phyloP scores from a whole-genome alignment of 345 rosid species.

The Populus davidiana region DNA sequence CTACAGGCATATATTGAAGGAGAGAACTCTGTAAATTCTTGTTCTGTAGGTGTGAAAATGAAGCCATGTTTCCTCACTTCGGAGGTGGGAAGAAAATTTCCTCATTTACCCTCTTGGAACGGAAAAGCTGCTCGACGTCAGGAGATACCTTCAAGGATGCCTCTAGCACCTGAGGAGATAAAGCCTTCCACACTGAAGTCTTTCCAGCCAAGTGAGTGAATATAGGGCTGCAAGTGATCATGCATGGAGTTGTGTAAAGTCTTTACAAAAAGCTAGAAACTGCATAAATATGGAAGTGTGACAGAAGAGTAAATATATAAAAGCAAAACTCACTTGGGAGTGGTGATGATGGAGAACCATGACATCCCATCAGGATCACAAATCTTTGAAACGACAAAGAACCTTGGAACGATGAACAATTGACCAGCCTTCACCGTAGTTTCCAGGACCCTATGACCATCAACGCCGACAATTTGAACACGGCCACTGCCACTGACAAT shows the following conservation, averaged over 20 bases:
- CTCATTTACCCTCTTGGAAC: slow-evolving; percentile 59
- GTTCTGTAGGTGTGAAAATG: too few species aligned
- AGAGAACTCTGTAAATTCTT: too few species aligned
- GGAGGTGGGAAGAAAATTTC: slow-evolving; percentile 89
- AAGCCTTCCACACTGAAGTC: slow-evolving; percentile 72
- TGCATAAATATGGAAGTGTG: too few species aligned
- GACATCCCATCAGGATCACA: slow-evolving; percentile 75
- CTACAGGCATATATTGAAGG: too few species aligned
- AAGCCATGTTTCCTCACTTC: slow-evolving; percentile 17
- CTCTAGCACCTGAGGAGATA: slow-evolving; percentile 72
- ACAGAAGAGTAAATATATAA: too few species aligned
- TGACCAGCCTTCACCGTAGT: slow-evolving; percentile 63
- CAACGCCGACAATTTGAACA: slow-evolving; percentile 71
- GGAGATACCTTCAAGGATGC: slow-evolving; percentile 65
- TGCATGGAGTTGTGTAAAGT: too few species aligned
- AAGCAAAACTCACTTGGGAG: slow-evolving; percentile 63
- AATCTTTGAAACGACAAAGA: slow-evolving; percentile 80
- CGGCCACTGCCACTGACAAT: slow-evolving; percentile 74
- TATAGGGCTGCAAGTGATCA: slow-evolving; percentile 52
- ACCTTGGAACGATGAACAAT: slow-evolving; percentile 82
- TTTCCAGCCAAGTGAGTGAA: slow-evolving; percentile 92
- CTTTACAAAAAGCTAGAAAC: too few species aligned
- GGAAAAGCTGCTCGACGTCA: slow-evolving; percentile 58
- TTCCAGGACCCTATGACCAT: slow-evolving; percentile 73
- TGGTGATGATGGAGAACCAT: slow-evolving; percentile 94